Evolutionary conservation across 306 rosid genomes (phyloP).

Genomic region (Begonia peltatifolia): DNA sequence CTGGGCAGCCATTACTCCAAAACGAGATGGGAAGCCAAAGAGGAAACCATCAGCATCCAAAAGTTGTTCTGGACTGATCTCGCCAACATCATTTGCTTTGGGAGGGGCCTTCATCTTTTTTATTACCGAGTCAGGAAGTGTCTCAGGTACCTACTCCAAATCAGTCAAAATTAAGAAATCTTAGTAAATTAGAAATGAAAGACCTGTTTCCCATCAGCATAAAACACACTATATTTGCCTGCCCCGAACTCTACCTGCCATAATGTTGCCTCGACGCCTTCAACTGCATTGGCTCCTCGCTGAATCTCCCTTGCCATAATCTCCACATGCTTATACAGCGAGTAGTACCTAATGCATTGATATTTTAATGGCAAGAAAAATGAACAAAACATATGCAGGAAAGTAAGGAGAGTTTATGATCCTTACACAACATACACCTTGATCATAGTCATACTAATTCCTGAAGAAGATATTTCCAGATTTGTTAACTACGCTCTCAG

Average conservation of each 20-base stretch:
- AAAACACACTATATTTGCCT: conserved; percentile 3
- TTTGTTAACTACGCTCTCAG: neutral
- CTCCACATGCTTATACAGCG: conserved; percentile 76
- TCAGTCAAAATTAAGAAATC: conserved; percentile 15
- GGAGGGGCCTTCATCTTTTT: conserved; percentile 69
- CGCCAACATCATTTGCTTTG: conserved; percentile 52
- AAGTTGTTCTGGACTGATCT: conserved; percentile 75
- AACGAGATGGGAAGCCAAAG: conserved; percentile 92
- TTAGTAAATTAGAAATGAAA: conserved; percentile 1
- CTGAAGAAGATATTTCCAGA: conserved; percentile 13
- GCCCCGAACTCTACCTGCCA: conserved; percentile 48
- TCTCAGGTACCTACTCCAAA: conserved; percentile 65
- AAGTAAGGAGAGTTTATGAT: conserved; percentile 5
- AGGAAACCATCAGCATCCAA: conserved; percentile 71
- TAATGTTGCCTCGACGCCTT: conserved; percentile 80
- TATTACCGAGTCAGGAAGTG: conserved; percentile 43
- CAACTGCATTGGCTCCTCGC: conserved; percentile 65
- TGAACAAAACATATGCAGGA: conserved; percentile 1
- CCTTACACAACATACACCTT: conserved; percentile 71
- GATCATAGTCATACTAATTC: conserved; percentile 40
- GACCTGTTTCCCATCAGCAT: neutral
- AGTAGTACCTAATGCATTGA: conserved; percentile 45
- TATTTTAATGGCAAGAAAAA: neutral
- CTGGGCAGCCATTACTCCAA: conserved; percentile 91
- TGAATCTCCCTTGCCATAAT: conserved; percentile 77